A percentile compares a stretch with the other conserved stretches of the same genome.
Conservation (phyloP, 768 basidiomycete species). For the Hydnum rufescens region DNA sequence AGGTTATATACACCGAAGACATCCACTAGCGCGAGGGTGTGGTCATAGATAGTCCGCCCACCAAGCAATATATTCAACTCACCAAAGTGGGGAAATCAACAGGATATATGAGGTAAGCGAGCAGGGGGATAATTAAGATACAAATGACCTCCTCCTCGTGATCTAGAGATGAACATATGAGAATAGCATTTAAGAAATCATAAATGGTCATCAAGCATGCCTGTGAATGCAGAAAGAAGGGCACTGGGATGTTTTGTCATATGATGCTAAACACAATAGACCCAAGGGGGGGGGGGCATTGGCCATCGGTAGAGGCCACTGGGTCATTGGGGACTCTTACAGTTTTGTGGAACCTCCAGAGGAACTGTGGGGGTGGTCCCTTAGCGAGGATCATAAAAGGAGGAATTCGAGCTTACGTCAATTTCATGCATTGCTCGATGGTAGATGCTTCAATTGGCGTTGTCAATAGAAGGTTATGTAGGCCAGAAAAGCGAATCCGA, state of each 20-base stretch:
- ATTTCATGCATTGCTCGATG: too few species aligned
- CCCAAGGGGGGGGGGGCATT: neutral
- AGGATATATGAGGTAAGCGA: neutral
- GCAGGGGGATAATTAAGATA: neutral
- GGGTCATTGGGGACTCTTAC: neutral
- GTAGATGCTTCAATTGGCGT: neutral
- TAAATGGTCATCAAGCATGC: neutral
- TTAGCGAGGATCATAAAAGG: neutral
- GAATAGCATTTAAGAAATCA: neutral
- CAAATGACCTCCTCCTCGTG: neutral
- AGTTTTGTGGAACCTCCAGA: neutral
- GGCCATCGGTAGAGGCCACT: neutral
- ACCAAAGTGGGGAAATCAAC: neutral
- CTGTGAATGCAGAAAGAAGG: too few species aligned
- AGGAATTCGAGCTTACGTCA: neutral
- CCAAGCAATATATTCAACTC: neutral
- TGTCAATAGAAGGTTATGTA: neutral
- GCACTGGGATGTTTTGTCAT: too few species aligned
- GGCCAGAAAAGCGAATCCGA: neutral
- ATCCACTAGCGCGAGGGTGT: neutral
- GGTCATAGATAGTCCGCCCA: neutral
- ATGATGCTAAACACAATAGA: too few species aligned
- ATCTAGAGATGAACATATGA: neutral
- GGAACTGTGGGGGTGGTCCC: neutral
- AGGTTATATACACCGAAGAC: neutral